Conservation (phyloP, 2,329 filamentous ascomycete genomes). For the Tolypocladium album region DNA sequence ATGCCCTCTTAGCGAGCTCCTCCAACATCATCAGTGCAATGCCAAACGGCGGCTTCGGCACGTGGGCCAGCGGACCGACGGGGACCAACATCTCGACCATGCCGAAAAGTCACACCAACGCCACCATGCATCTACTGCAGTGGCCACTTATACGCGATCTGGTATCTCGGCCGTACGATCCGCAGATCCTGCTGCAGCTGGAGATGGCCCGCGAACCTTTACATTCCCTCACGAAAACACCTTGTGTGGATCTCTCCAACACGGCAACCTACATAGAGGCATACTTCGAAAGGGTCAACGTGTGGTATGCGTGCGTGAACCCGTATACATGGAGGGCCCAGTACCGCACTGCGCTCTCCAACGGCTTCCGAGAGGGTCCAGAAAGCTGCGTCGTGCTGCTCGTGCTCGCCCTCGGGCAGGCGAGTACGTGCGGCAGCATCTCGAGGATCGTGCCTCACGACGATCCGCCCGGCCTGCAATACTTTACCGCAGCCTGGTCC, state of each 20-base stretch:
- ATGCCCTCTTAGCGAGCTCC: slow-evolving; percentile 33
- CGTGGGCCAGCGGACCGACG: slow-evolving; percentile 50
- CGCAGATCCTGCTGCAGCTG: slow-evolving; percentile 69
- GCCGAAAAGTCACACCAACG: slow-evolving; percentile 76
- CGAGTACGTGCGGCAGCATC: slow-evolving; percentile 65
- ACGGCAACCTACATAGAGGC: slow-evolving; percentile 65
- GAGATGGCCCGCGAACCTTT: slow-evolving; percentile 74
- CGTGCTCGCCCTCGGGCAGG: slow-evolving; percentile 67
- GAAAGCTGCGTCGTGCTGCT: slow-evolving; percentile 76
- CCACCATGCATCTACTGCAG: slow-evolving; percentile 65
- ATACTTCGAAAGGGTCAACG: slow-evolving; percentile 71
- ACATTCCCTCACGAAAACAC: slow-evolving; percentile 51
- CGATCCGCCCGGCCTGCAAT: slow-evolving; percentile 65
- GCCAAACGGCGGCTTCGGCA: slow-evolving; percentile 56
- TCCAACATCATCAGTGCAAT: slow-evolving; percentile 42
- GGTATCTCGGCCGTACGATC: slow-evolving; percentile 67
- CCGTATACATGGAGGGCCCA: slow-evolving; percentile 70
- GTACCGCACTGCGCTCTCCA: slow-evolving; percentile 64
- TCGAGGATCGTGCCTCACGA: slow-evolving; percentile 57
- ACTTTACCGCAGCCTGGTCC: slow-evolving; percentile 73
- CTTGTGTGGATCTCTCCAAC: slow-evolving; percentile 62
- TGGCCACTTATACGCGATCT: slow-evolving; percentile 74
- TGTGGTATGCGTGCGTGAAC: slow-evolving; percentile 81
- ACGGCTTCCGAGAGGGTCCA: slow-evolving; percentile 66
- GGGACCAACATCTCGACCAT: slow-evolving; percentile 67